These are phyloP conservation scores for Venturia oleaginea DNA, from an alignment of 2,329 filamentous ascomycete genomes.

Conservation along the genomic window DNA sequence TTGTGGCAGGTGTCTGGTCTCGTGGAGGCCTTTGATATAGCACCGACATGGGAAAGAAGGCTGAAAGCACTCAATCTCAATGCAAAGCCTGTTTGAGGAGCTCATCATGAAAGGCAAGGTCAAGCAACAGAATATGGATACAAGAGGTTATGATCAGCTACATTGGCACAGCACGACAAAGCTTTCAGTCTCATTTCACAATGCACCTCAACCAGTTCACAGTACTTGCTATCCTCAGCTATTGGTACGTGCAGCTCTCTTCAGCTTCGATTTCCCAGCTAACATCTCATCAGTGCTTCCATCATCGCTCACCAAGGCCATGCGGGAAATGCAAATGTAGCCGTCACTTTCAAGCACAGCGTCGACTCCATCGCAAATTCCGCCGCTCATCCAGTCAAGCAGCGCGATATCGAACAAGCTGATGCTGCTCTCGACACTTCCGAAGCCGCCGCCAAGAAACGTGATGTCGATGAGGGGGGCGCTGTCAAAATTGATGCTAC, in stretches of 20 bases:
- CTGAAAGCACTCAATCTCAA: constrained; percentile 1
- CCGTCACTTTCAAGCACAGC: not conserved
- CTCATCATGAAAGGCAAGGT: not conserved
- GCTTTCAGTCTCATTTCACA: not conserved
- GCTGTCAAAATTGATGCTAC: not conserved
- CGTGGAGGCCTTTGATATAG: not conserved
- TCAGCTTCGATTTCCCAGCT: not conserved
- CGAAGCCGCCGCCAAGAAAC: constrained; percentile 19
- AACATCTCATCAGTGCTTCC: not conserved
- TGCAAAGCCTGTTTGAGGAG: not conserved
- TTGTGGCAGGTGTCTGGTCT: not conserved
- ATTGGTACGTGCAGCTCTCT: not conserved
- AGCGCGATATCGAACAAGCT: not conserved
- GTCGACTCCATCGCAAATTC: not conserved
- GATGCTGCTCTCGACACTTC: constrained; percentile 17
- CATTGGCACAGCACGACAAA: not conserved
- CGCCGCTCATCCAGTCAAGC: not conserved
- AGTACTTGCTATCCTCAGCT: not conserved
- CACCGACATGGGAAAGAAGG: not conserved
- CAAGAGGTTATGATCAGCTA: not conserved
- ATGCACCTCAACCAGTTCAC: not conserved
- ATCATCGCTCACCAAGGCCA: not conserved
- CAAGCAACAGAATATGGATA: not conserved
- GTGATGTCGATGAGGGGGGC: not conserved
- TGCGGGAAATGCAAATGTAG: not conserved